These are phyloP conservation scores for Trametes cingulata DNA, from an alignment of 768 basidiomycete species.

Conservation along the genomic window DNA sequence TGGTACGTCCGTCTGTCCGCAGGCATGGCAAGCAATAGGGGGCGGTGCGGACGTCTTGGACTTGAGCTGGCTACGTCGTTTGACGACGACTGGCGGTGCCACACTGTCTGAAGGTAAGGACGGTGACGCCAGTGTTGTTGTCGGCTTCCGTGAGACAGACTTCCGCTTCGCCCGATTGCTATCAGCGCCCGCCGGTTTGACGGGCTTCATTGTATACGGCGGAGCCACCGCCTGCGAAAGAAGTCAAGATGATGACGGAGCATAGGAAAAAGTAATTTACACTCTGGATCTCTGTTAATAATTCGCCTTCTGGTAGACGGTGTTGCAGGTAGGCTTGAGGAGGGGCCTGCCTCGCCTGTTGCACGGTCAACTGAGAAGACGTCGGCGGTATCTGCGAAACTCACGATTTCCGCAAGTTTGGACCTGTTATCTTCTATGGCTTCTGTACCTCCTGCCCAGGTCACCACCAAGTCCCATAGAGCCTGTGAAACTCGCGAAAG, in stretches of 20 bases:
- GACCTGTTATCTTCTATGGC: conserved; percentile 51
- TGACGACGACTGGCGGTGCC: conserved; percentile 28
- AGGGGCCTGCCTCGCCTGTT: conserved; percentile 38
- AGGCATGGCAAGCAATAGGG: conserved; percentile 56
- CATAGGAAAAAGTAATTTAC: conserved; percentile 38
- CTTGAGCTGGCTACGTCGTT: conserved; percentile 44
- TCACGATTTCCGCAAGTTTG: conserved; percentile 49
- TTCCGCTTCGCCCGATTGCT: conserved; percentile 38
- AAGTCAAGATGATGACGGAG: not conserved
- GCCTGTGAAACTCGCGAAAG: conserved; percentile 48
- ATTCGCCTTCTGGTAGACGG: conserved; percentile 53
- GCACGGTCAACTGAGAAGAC: not conserved
- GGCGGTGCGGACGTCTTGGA: conserved; percentile 38
- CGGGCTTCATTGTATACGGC: conserved; percentile 53
- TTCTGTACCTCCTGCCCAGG: conserved; percentile 62
- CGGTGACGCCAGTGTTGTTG: not conserved
- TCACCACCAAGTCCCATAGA: conserved; percentile 58
- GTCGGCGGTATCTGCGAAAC: conserved; percentile 11
- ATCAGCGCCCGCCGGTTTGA: conserved; percentile 52
- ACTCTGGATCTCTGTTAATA: conserved; percentile 59
- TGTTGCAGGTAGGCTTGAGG: conserved; percentile 58
- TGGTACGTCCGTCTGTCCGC: conserved; percentile 69
- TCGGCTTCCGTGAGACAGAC: conserved; percentile 34
- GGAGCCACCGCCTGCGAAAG: conserved; percentile 42
- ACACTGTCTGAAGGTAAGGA: conserved; percentile 8